Percentiles rank a stretch among this genome's conserved stretches.
These are phyloP conservation scores for Asterionellopsis glacialis DNA, from an alignment of 108 stramenopile species.

Conservation along the genomic window DNA sequence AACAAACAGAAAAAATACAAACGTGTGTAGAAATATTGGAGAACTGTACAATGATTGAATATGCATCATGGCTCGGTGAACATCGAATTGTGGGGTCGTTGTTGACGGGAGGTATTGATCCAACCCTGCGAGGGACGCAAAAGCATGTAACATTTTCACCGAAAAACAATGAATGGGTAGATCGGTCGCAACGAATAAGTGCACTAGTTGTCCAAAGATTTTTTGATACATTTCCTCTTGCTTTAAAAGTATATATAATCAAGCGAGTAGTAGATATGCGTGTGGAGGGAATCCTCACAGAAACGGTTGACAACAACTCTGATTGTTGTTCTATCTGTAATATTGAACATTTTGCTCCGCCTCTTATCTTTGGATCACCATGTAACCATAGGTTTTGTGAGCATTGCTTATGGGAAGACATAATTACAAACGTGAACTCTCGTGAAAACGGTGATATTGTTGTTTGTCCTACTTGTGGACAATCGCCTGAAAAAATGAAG, in stretches of 20 bases:
- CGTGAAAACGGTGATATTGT: conserved; percentile 37
- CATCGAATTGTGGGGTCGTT: conserved; percentile 52
- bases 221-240: conserved; percentile 52
- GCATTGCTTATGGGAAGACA: conserved; percentile 59
- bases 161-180: background rate
- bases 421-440: conserved; percentile 36
- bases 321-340: too few species aligned
- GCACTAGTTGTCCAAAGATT: conserved; percentile 33
- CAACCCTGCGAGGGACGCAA: conserved; percentile 29
- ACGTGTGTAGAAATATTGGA: conserved; percentile 17
- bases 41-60: conserved; percentile 61
- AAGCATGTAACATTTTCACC: too few species aligned
- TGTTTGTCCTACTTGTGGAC: conserved; percentile 38
- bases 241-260: conserved; percentile 54
- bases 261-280: conserved; percentile 63
- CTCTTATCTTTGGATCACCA: conserved; percentile 29
- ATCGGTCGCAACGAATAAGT: background rate
- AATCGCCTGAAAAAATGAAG: conserved; percentile 12
- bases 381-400: conserved; percentile 58
- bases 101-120: conserved; percentile 62
- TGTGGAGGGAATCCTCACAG: conserved; percentile 20
- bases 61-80: conserved; percentile 59
- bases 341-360: background rate
- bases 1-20: conserved; percentile 14
- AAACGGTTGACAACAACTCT: background rate